A percentile compares a stretch with the other conserved stretches of the same genome.
These are phyloP conservation scores for Pichia sp. DNA, from an alignment of 1,139 yeast genomes.

Conservation along the genomic window DNA sequence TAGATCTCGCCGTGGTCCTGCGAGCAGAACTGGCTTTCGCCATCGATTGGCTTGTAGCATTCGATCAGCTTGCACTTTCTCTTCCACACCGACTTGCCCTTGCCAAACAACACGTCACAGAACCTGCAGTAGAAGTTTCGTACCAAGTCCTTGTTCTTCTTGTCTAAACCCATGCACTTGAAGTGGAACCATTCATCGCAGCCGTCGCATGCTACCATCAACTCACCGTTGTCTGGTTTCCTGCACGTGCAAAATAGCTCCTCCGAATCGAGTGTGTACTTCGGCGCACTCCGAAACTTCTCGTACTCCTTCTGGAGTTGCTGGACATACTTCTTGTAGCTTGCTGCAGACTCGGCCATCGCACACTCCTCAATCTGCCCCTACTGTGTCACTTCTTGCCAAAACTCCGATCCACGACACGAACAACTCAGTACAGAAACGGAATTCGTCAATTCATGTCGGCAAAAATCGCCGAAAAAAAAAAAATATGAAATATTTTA, in stretches of 20 bases:
- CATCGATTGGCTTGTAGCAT: slow-evolving; percentile 59
- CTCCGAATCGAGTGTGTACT: slow-evolving; percentile 45
- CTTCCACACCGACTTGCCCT: slow-evolving; percentile 60
- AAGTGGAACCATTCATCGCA: slow-evolving; percentile 97
- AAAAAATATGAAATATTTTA: too few relatives aligned
- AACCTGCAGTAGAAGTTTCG: slow-evolving; percentile 69
- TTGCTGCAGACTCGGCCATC: slow-evolving; percentile 2
- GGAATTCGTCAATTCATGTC: background rate
- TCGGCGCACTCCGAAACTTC: slow-evolving; percentile 42
- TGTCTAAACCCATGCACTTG: slow-evolving; percentile 61
- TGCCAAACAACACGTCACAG: slow-evolving; percentile 50
- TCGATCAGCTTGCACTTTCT: slow-evolving; percentile 62
- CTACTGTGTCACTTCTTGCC: background rate
- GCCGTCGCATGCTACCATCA: slow-evolving; percentile 91
- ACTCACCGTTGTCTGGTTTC: slow-evolving; percentile 71
- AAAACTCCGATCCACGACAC: too few relatives aligned
- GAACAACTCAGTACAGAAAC: too few relatives aligned
- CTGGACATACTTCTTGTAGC: slow-evolving; percentile 21
- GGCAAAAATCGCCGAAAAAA: background rate
- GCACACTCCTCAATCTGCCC: background rate
- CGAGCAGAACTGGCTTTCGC: slow-evolving; percentile 67
- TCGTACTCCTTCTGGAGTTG: slow-evolving; percentile 46
- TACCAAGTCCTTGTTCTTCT: slow-evolving; percentile 53
- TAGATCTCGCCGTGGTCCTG: slow-evolving; percentile 65
- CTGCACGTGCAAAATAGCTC: slow-evolving; percentile 79